Evolutionary conservation across 2,329 filamentous ascomycete genomes (phyloP), one percentile per base, ranked within the genome.

Genomic region (Ramularia endophylla): DNA sequence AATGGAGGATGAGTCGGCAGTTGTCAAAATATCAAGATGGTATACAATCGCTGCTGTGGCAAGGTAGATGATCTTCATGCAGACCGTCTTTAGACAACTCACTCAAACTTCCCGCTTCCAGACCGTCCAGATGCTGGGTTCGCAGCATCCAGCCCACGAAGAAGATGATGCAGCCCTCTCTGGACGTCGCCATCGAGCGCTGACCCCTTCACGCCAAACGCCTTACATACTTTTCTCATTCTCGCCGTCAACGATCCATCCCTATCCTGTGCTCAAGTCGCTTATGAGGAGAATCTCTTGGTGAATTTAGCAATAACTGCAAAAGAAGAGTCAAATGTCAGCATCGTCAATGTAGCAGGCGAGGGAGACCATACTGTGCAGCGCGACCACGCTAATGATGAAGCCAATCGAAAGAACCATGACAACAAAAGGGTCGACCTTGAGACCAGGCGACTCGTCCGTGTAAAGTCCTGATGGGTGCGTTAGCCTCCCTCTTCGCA

Each of bases 341-440:
- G 36, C 15, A 11, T 11, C 30, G 16, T n/a, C 17, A 13, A 36
- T 20, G 16, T 25, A 15, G 17, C 15, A 13, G 5, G 17, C 27
- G 17, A 13, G 6, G n/a, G 37, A 17, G 12, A 20, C 75, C 87
- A 58, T 81, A 97, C 92, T 88, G 73, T 98, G 92, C 63, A 98
- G 77, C 56, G 88, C 89, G 61, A 98, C 92, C 63, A 98, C 92
- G 62, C 85, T 92, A 74, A 98, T 95, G 69, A 98, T 98, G 70
- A 98, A 98, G 50, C 94, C 92, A 59, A 98, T 80, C 61, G 87
- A 94, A 57, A 98, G 77, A 55, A 95, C 92, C 62, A 98, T 78
- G 52, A 98, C 90, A 53, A 98, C 89, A 46, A 98, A 92, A 16
- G 92, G 92, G 67, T 98, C 92, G 53, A 98, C 92, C 75, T 95